Evolutionary conservation across 208 protist species (phyloP).

Genomic region (Trypanosoma platydactyli): DNA sequence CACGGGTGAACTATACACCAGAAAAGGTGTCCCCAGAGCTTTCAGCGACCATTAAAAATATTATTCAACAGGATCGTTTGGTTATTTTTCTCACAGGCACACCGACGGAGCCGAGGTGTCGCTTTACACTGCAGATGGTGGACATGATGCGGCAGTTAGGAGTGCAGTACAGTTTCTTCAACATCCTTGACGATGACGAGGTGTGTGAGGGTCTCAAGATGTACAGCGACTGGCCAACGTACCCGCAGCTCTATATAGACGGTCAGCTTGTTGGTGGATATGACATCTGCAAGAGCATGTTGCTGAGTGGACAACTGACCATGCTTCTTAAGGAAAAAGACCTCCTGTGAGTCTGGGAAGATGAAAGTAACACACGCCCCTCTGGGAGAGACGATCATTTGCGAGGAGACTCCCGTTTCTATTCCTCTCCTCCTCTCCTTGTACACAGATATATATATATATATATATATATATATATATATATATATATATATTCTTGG

Average conservation of each 20-base stretch:
- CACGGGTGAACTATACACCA: conserved; percentile 31
- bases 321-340: conserved; percentile 79
- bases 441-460: background rate
- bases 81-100: conserved; percentile 92
- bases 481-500: background rate
- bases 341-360: conserved; percentile 38
- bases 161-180: conserved; percentile 83
- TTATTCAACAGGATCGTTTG: conserved; percentile 75
- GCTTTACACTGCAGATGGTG: conserved; percentile 86
- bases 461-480: background rate
- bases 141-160: conserved; percentile 77
- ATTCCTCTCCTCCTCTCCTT: background rate
- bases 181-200: conserved; percentile 90
- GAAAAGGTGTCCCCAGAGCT: conserved; percentile 54
- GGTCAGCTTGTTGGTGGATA: conserved; percentile 91
- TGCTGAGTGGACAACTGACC: conserved; percentile 68
- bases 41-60: conserved; percentile 53
- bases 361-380: background rate
- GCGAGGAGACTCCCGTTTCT: background rate
- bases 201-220: conserved; percentile 88
- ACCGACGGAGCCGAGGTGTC: conserved; percentile 80
- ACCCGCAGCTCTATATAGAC: conserved; percentile 92
- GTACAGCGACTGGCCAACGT: conserved; percentile 94
- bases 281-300: conserved; percentile 87
- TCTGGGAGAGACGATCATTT: no score